Percentiles rank a stretch among this genome's conserved stretches.
These are phyloP conservation scores for Taxillus chinensis DNA, from an alignment of 164 flowering plant genomes.

Conservation along the genomic window DNA sequence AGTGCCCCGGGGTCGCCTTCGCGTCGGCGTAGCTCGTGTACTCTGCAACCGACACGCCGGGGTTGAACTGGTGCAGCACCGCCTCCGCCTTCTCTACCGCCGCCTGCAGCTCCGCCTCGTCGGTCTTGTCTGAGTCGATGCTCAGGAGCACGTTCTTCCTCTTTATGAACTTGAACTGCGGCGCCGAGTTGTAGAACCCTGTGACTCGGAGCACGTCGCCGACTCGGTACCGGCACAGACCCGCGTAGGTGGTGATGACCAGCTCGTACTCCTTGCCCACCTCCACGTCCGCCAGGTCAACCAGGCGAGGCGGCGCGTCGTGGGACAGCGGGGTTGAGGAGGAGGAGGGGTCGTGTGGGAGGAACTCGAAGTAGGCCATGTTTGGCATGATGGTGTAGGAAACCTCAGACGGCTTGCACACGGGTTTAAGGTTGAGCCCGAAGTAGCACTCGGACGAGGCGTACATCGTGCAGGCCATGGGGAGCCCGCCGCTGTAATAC, in stretches of 20 bases:
- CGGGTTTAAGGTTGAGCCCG: constrained; percentile 59
- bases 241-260: constrained; percentile 59
- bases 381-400: constrained; percentile 76
- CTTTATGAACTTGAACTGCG: constrained; percentile 50
- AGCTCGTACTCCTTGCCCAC: constrained; percentile 65
- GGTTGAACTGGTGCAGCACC: constrained; percentile 16
- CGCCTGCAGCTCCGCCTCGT: constrained; percentile 62
- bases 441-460: constrained; percentile 80
- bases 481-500: constrained; percentile 56
- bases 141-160: constrained; percentile 63
- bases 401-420: constrained; percentile 54
- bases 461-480: constrained; percentile 66
- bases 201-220: constrained; percentile 64
- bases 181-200: constrained; percentile 59
- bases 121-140: constrained; percentile 76
- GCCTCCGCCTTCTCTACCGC: constrained; percentile 43
- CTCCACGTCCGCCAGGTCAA: constrained; percentile 51
- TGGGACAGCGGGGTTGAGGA: constrained; percentile 6
- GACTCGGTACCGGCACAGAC: constrained; percentile 55
- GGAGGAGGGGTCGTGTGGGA: constrained; percentile 24
- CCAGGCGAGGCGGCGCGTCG: constrained; percentile 24
- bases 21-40: constrained; percentile 76
- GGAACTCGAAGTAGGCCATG: constrained; percentile 74
- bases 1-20: constrained; percentile 63
- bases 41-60: constrained; percentile 47